phyloP scores from a whole-genome alignment of 2,329 filamentous ascomycete species.

The Bipolaris bicolor region DNA sequence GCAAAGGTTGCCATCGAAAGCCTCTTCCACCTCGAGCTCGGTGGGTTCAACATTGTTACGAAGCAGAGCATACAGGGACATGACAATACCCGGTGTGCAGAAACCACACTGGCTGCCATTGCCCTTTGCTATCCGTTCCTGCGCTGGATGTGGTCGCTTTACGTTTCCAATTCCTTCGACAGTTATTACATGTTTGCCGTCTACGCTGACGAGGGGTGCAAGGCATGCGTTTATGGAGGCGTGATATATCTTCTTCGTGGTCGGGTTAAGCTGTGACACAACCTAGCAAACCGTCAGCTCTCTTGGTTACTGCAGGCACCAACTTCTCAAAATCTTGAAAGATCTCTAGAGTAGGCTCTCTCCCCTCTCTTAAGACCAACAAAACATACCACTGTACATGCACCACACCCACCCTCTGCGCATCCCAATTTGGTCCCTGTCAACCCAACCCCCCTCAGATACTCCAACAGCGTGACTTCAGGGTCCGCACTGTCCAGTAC shows the following conservation, averaged over 20 bases:
- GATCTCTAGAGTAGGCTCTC: too few relatives aligned
- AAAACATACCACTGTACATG: conserved; percentile 79
- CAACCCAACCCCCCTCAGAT: conserved; percentile 87
- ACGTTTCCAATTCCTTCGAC: conserved; percentile 94
- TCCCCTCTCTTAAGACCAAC: neutral
- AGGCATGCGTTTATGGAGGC: conserved; percentile 96
- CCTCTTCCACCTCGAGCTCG: conserved; percentile 88
- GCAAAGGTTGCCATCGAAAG: conserved; percentile 95
- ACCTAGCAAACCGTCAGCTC: conserved; percentile 55
- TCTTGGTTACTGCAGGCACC: neutral
- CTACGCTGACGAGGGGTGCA: conserved; percentile 87
- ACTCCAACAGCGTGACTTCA: conserved; percentile 89
- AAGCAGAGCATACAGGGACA: conserved; percentile 92
- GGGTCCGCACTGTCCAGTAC: conserved; percentile 86
- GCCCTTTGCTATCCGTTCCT: conserved; percentile 87
- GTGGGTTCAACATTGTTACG: conserved; percentile 80
- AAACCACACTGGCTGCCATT: conserved; percentile 96
- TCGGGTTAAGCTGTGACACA: conserved; percentile 90
- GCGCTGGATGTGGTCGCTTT: conserved; percentile 83
- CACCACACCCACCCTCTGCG: conserved; percentile 94
- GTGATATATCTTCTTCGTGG: conserved; percentile 91
- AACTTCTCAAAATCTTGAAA: neutral
- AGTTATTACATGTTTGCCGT: conserved; percentile 98
- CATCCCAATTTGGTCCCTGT: conserved; percentile 97
- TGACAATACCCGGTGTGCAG: conserved; percentile 96